Conservation (phyloP, 2,329 filamentous ascomycete species). For the Trichoderma lentiforme region DNA sequence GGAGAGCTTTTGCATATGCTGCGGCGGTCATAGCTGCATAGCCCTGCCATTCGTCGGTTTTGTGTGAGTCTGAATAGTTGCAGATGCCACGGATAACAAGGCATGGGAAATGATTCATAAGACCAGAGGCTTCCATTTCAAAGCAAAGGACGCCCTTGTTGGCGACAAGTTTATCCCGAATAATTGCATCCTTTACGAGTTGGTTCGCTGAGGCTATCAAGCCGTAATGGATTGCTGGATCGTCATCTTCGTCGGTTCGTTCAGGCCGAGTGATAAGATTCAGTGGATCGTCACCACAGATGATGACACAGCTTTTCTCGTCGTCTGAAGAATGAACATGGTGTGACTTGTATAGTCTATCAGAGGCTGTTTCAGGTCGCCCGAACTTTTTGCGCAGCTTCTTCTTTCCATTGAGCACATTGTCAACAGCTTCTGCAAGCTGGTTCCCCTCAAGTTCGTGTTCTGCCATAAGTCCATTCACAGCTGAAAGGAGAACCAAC, state of each 20-base stretch:
- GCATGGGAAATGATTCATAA: background rate
- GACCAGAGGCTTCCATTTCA: background rate
- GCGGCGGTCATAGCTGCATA: background rate
- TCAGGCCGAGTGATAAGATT: background rate
- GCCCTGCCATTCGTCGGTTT: background rate
- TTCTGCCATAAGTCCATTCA: background rate
- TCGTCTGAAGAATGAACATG: background rate
- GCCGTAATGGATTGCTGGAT: background rate
- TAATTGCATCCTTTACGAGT: no score
- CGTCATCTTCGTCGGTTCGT: background rate
- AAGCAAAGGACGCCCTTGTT: background rate
- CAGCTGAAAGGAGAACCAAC: background rate
- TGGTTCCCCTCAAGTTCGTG: background rate
- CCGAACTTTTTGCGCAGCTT: background rate
- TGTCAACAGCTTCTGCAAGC: background rate
- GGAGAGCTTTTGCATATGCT: background rate
- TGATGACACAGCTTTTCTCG: accelerated
- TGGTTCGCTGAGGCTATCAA: background rate
- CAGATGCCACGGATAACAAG: background rate
- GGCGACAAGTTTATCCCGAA: background rate
- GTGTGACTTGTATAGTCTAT: background rate
- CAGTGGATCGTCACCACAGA: background rate
- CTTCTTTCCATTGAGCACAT: background rate
- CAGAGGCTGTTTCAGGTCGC: background rate
- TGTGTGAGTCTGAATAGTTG: background rate